A percentile compares a stretch with the other conserved stretches of the same genome.
Conservation (phyloP, 2,329 filamentous ascomycete genomes). For the Pseudocercospora eumusae region DNA sequence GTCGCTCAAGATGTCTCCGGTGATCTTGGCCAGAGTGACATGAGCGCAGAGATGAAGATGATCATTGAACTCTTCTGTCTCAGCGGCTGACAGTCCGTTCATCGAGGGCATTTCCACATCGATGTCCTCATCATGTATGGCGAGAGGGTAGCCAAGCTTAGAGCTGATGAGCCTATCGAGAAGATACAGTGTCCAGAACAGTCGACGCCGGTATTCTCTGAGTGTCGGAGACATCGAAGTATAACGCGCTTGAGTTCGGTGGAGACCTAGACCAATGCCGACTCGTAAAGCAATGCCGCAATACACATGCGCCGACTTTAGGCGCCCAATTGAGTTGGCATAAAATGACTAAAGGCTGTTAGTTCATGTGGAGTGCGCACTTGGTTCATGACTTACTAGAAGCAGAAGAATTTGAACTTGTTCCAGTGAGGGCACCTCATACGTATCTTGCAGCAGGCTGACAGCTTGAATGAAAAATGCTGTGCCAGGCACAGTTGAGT, state of each 20-base stretch:
- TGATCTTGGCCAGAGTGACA: conserved; percentile 44
- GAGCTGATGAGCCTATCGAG: conserved; percentile 40
- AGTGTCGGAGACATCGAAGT: conserved; percentile 40
- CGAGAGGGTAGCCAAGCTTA: conserved; percentile 40
- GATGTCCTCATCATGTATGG: conserved; percentile 42
- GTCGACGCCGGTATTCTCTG: conserved; percentile 37
- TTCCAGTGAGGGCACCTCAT: conserved; percentile 50
- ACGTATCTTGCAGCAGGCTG: conserved; percentile 44
- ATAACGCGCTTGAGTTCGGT: conserved; percentile 41
- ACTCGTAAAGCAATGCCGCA: conserved; percentile 51
- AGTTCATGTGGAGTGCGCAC: neutral
- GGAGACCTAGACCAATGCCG: conserved; percentile 49
- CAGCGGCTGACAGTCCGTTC: conserved; percentile 34
- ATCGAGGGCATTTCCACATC: conserved; percentile 49
- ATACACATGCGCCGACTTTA: conserved; percentile 49
- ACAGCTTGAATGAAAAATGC: conserved; percentile 48
- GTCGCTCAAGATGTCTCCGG: conserved; percentile 35
- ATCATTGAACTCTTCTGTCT: conserved; percentile 40
- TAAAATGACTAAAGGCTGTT: conserved; percentile 46
- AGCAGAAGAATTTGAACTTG: conserved; percentile 50
- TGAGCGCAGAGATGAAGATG: conserved; percentile 45
- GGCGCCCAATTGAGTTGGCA: conserved; percentile 49
- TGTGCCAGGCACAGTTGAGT: conserved; percentile 46
- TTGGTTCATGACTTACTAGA: conserved; percentile 41
- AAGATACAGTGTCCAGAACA: conserved; percentile 42